Conservation (phyloP, 345 rosid genomes). For the Sonneratia alba region DNA sequence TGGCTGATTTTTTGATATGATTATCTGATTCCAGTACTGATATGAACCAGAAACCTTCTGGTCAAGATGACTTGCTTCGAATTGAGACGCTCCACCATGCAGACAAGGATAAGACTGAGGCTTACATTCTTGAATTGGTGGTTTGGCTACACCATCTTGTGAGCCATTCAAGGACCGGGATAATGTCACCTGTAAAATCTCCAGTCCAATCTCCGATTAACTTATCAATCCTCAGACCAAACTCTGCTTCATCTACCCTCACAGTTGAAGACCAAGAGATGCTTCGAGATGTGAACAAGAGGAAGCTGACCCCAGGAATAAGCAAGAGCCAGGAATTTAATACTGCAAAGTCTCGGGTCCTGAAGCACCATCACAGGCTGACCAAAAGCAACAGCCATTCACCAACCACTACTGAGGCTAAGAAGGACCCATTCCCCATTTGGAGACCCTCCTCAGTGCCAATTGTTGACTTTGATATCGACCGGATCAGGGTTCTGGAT, state of each 20-base stretch:
- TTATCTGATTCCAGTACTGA: constrained; percentile 45
- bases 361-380: constrained; percentile 64
- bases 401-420: constrained; percentile 36
- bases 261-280: constrained; percentile 84
- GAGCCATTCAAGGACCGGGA: constrained; percentile 57
- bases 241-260: constrained; percentile 34
- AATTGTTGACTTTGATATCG: constrained; percentile 59
- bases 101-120: constrained; percentile 79
- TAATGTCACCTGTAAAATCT: constrained; percentile 78
- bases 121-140: constrained; percentile 66
- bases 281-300: constrained; percentile 82
- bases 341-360: constrained; percentile 47
- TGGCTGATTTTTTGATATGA: not conserved
- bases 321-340: constrained; percentile 96
- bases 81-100: constrained; percentile 97
- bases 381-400: constrained; percentile 94
- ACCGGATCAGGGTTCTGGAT: constrained; percentile 76
- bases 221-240: constrained; percentile 29
- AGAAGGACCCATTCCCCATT: constrained; percentile 46
- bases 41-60: constrained; percentile 50
- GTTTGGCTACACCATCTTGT: constrained; percentile 92
- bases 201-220: constrained; percentile 71
- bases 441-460: constrained; percentile 69
- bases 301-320: constrained; percentile 77
- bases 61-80: constrained; percentile 69